These are phyloP conservation scores for Bisporella sp. DNA, from an alignment of 2,329 filamentous ascomycete species.

Conservation along the genomic window DNA sequence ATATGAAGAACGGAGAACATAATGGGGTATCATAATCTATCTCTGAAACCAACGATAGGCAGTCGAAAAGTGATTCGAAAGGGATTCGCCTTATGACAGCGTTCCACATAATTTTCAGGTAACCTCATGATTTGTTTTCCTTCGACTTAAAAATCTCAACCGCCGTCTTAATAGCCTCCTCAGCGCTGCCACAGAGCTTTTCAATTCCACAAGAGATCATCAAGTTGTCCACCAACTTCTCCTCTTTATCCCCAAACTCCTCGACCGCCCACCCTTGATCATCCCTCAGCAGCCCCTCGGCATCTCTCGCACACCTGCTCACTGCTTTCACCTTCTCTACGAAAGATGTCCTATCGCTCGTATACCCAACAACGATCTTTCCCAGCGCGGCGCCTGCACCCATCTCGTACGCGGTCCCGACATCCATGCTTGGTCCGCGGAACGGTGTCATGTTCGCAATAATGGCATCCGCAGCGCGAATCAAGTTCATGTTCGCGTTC, in stretches of 20 bases:
- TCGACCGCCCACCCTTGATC: conserved; percentile 29
- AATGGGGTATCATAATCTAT: no score
- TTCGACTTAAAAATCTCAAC: conserved; percentile 8
- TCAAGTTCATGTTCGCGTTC: conserved; percentile 18
- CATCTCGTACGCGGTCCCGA: conserved; percentile 22
- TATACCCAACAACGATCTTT: conserved; percentile 19
- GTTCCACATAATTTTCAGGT: no score
- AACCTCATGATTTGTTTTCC: not conserved
- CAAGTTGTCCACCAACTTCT: conserved; percentile 27
- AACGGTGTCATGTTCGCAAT: conserved; percentile 21
- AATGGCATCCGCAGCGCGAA: conserved; percentile 14
- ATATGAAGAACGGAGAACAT: no score
- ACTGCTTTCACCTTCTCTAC: conserved; percentile 9
- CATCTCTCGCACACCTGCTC: conserved; percentile 7
- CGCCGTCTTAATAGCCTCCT: conserved; percentile 14
- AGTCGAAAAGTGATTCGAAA: no score
- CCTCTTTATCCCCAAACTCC: conserved; percentile 37
- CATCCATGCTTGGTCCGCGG: conserved; percentile 19
- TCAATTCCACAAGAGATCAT: conserved; percentile 19
- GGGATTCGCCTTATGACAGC: no score
- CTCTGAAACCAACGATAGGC: no score
- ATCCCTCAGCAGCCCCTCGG: conserved; percentile 14
- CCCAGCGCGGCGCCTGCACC: conserved; percentile 17
- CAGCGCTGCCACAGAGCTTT: conserved; percentile 13
- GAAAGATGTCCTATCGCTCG: conserved; percentile 11